These are phyloP conservation scores for Monosporozyma aquatica DNA, from an alignment of 805 yeast species.

Conservation along the genomic window DNA sequence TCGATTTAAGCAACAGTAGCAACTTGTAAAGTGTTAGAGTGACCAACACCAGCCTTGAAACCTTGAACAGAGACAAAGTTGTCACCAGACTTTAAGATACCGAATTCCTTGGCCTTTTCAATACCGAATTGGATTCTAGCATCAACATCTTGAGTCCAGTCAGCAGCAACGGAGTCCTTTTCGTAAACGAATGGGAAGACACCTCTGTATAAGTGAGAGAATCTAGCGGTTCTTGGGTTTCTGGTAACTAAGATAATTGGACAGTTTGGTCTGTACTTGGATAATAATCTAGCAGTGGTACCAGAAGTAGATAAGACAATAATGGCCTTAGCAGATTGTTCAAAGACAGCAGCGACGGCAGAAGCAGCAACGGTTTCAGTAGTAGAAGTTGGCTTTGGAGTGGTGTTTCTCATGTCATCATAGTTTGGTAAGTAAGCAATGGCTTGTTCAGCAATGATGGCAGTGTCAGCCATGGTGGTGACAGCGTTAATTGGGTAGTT, in stretches of 20 bases:
- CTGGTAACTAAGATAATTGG: slow-evolving; percentile 98
- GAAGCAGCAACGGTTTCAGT: slow-evolving; percentile 96
- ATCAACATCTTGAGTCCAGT: slow-evolving; percentile 97
- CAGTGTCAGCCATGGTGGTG: slow-evolving; percentile 96
- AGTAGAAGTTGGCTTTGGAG: slow-evolving; percentile 83
- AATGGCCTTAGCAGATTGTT: slow-evolving; percentile 94
- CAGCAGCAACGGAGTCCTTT: slow-evolving; percentile 46
- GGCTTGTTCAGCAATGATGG: slow-evolving; percentile 93
- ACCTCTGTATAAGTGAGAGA: slow-evolving; percentile 94
- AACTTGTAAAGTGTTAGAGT: slow-evolving; percentile 96
- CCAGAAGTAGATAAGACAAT: slow-evolving; percentile 94
- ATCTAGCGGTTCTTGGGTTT: slow-evolving; percentile 87
- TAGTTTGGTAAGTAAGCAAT: slow-evolving; percentile 77
- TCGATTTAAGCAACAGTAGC: slow-evolving; percentile 43
- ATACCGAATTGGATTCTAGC: slow-evolving; percentile 89
- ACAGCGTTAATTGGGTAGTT: slow-evolving; percentile 97
- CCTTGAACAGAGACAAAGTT: slow-evolving; percentile 93
- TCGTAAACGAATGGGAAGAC: slow-evolving; percentile 92
- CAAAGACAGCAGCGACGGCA: slow-evolving; percentile 92
- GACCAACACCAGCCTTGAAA: slow-evolving; percentile 97
- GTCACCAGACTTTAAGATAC: slow-evolving; percentile 81
- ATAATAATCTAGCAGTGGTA: slow-evolving; percentile 86
- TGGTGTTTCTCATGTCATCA: slow-evolving; percentile 80
- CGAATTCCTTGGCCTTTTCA: slow-evolving; percentile 76
- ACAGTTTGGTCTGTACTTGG: slow-evolving; percentile 95